Base-by-base conservation (phyloP, 108 stramenopile species). In the Aurantiochytrium sp. region DNA sequence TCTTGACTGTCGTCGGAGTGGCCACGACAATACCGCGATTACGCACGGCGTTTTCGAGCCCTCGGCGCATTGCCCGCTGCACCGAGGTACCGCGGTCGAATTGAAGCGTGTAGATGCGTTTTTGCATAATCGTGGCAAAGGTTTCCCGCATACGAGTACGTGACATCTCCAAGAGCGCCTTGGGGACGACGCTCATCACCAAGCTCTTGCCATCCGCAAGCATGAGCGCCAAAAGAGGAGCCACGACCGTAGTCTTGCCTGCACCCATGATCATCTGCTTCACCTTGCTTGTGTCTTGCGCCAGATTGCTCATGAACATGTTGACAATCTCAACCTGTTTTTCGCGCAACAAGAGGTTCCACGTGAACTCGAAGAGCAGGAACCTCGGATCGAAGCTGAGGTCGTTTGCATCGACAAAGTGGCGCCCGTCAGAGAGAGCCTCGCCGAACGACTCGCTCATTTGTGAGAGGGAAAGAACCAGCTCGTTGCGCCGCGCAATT, bases 231-330 rank as follows among this genome's bases (percentile, higher is more conserved):
- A 92, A 60, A 21, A 90, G 42, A 59, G 92, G 92, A 6, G 83
- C 89, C 5, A 92, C 72, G 28, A 92, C 92, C 28, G 72, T 90
- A 16, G 92, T 91, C 57, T 92, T 92, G 3, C 92, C 92, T 12
- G 60, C 60, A 4, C 92, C 92, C 92, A 92, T 92, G 0, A 91
- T 91, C 92, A 91, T 91, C 60, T 91, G 89, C 69, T 88, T 60
- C 49, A 92, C 87, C 60, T 59, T 51, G 43, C 73, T 87, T 19
- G 8, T 4, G 43, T 42, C 58, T 4, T 44, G 4, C 21, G 5
- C 5, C 51, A 89, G 23, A 18, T 73, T 58, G 5, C 14, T n/a
- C 23, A 25, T 10, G 76, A 92, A 87, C 44, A 58, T 23, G 14
- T 6, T 58, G 28, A 88, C 89, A 23, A 90, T 76, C 55, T 89